Base-by-base conservation (phyloP, 306 rosid genomes). In the Inga laurina region DNA sequence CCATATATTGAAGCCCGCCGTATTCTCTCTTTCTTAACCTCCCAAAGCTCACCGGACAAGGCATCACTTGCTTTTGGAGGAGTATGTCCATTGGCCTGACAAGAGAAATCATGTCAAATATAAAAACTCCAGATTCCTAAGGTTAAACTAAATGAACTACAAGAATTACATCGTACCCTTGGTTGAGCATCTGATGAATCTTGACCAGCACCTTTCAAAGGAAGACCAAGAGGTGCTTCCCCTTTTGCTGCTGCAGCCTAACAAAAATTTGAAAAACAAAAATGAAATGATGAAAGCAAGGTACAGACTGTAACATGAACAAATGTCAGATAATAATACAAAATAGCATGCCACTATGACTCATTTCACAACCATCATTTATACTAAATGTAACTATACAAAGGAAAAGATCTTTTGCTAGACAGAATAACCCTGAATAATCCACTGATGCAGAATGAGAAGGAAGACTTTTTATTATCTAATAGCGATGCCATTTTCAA, bases 231-330 rank as follows among this genome's bases (percentile, higher is more conserved):
- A 84, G 99, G 99, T 78, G 99, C 99, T 89, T 97, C 99, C 27
- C 99, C 99, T 85, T 97, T 97, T 10, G 98, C 98, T 69, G 99
- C 99, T 21, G 99, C 99, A 70, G 99, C 99, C 99, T 97, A 90
- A 71, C 77, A 80, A 85, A 83, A 77, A 62, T 69, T n/a, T 57
- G 8, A n/a, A 59, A 19, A 15, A 64, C 1, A 12, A 30, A 30
- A 64, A 2, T 71, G 76, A 85, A 84, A 84, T 73, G 82, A 81
- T 68, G 61, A 52, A 68, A 73, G 12, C 37, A 78, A 66, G 27
- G 52, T 46, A 44, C 21, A 45, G 76, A 24, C 65, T 27, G 35
- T 66, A 51, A 56, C 57, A 44, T 52, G 5, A 54, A 74, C 41
- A 75, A 69, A 77, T 81, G 87, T 32, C 45, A 39, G 81, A 56